Evolutionary conservation across 495 filamentous ascomycete species (phyloP).

Genomic region (Hypoxylon intermedium): DNA sequence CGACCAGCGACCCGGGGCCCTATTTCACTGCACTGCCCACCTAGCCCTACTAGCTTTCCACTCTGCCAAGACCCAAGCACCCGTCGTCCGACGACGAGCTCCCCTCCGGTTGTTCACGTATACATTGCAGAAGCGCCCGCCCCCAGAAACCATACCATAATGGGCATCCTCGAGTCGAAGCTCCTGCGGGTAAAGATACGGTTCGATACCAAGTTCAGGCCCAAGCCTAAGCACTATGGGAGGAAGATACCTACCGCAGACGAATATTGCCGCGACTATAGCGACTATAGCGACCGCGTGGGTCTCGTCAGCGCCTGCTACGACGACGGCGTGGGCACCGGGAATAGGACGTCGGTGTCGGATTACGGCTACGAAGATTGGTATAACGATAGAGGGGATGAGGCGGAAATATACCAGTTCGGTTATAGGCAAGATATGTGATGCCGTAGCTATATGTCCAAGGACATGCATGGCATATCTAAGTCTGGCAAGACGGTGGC

Average conservation of each 20-base stretch:
- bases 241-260: background rate
- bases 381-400: background rate
- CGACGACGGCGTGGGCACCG: background rate
- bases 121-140: background rate
- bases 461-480: background rate
- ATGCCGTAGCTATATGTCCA: no score
- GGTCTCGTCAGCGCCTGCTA: background rate
- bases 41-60: no score
- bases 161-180: background rate
- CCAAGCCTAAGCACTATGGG: background rate
- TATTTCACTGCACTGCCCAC: no score
- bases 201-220: no score
- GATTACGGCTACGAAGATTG: background rate
- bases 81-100: background rate
- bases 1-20: no score
- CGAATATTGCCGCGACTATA: no score
- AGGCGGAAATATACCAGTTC: background rate
- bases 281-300: background rate
- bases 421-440: background rate
- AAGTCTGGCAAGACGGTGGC: background rate
- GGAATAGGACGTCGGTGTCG: background rate
- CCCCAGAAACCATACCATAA: background rate
- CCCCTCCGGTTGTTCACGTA: background rate
- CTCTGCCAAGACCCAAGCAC: no score
- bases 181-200: background rate